phyloP scores from a whole-genome alignment of 1,139 yeast genomes.

The Candida sp. region DNA sequence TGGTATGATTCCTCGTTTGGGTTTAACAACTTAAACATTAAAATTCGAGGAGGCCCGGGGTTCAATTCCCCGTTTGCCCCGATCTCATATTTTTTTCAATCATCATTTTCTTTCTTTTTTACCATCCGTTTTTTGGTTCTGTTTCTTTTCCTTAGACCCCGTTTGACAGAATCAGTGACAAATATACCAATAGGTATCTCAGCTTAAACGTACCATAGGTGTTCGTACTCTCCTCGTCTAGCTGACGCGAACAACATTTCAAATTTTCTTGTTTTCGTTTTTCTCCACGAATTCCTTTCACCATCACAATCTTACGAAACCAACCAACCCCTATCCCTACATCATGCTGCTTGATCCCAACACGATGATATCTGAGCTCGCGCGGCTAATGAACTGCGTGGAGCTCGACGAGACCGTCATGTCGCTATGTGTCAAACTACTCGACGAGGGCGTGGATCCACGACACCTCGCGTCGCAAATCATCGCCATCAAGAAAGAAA shows the following conservation, averaged over 20 bases:
- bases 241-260: neutral
- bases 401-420: conserved; percentile 34
- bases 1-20: conserved; percentile 1
- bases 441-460: conserved; percentile 46
- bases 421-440: conserved; percentile 37
- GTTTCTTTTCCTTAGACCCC: too few relatives aligned
- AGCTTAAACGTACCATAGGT: too few relatives aligned
- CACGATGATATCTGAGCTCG: conserved; percentile 27
- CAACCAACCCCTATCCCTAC: neutral
- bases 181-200: too few relatives aligned
- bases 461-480: conserved; percentile 30
- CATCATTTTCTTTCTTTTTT: neutral
- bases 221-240: too few relatives aligned
- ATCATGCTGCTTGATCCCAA: conserved; percentile 15
- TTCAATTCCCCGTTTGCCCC: conserved; percentile 1
- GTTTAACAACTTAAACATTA: neutral
- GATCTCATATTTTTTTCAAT: neutral
- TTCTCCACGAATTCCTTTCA: neutral
- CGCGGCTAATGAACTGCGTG: conserved; percentile 26
- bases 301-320: neutral
- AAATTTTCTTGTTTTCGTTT: neutral
- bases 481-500: conserved; percentile 29
- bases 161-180: too few relatives aligned
- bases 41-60: conserved; percentile 2
- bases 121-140: too few relatives aligned